A percentile compares a stretch with the other conserved stretches of the same genome.
Evolutionary conservation across 2,329 filamentous ascomycete species (phyloP).

Genomic region (Trichoderma oligosporum): DNA sequence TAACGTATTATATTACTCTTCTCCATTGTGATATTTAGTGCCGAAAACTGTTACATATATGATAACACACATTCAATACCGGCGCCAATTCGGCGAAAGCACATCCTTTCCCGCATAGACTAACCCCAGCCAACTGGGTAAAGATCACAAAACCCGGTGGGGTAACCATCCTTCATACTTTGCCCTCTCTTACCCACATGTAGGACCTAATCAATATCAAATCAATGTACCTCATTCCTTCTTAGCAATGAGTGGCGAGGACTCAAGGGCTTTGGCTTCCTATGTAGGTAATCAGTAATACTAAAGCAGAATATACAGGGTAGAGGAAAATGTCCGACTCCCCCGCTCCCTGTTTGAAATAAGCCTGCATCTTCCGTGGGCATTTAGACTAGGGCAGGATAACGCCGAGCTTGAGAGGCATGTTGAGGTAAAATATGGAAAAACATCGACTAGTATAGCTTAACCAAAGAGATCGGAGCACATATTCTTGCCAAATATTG

Average conservation of each 20-base stretch:
- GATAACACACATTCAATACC: not conserved
- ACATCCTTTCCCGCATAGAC: not conserved
- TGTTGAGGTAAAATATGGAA: not conserved
- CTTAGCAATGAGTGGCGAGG: not conserved
- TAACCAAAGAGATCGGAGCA: not conserved
- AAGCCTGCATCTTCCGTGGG: not conserved
- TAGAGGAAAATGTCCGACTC: not conserved
- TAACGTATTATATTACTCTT: constrained; percentile 6
- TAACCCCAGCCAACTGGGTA: constrained; percentile 8
- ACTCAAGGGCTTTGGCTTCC: not conserved
- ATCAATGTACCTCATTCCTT: not conserved
- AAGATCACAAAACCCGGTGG: not conserved
- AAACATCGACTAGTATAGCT: not conserved
- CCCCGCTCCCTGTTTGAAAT: not conserved
- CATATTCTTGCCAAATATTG: not conserved
- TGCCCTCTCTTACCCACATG: not conserved
- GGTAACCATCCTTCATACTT: not conserved
- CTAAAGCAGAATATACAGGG: not conserved
- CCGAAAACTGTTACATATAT: not conserved
- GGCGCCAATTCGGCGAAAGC: constrained; percentile 16
- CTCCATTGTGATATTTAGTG: not conserved
- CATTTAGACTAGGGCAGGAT: not conserved
- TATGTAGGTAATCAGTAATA: not conserved
- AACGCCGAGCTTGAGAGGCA: not conserved
- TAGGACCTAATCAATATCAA: not conserved